These are phyloP conservation scores for Fusarium multiceps DNA, from an alignment of 2,329 filamentous ascomycete species.

Conservation along the genomic window DNA sequence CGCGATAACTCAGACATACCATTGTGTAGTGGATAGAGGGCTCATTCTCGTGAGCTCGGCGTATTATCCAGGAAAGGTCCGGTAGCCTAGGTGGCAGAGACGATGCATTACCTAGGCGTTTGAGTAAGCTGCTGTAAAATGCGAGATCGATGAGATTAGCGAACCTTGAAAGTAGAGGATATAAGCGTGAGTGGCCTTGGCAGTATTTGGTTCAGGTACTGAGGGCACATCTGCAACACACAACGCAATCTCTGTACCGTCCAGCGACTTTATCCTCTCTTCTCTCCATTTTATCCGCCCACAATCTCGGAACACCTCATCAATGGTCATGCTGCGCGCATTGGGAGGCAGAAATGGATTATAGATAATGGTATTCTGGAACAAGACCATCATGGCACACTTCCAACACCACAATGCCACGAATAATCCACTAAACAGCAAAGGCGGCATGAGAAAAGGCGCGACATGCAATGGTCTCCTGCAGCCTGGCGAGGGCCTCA, in stretches of 20 bases:
- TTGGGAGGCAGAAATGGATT: constrained; percentile 81
- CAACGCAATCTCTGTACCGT: constrained; percentile 73
- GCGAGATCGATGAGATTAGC: neutral
- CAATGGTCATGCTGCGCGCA: constrained; percentile 73
- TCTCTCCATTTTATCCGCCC: constrained; percentile 75
- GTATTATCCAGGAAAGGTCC: constrained; percentile 65
- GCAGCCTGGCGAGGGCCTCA: constrained; percentile 24
- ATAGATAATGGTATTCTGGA: constrained; percentile 86
- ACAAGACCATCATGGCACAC: constrained; percentile 78
- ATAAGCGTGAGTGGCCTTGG: constrained; percentile 56
- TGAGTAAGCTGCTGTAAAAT: constrained; percentile 17
- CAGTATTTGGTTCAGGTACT: neutral
- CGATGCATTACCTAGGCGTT: constrained; percentile 64
- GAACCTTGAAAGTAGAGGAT: constrained; percentile 51
- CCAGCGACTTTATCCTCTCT: constrained; percentile 67
- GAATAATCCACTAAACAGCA: constrained; percentile 73
- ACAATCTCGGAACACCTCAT: constrained; percentile 70
- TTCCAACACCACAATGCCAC: constrained; percentile 73
- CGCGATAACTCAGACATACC: constrained; percentile 72
- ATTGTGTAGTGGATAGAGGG: constrained; percentile 58
- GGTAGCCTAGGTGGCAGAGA: constrained; percentile 68
- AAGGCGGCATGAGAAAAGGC: constrained; percentile 69
- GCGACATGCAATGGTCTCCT: constrained; percentile 47
- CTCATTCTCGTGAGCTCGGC: constrained; percentile 55
- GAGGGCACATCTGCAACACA: constrained; percentile 61